Base-by-base conservation (phyloP, 2,329 filamentous ascomycete species). In the Huntiella abstrusa region DNA sequence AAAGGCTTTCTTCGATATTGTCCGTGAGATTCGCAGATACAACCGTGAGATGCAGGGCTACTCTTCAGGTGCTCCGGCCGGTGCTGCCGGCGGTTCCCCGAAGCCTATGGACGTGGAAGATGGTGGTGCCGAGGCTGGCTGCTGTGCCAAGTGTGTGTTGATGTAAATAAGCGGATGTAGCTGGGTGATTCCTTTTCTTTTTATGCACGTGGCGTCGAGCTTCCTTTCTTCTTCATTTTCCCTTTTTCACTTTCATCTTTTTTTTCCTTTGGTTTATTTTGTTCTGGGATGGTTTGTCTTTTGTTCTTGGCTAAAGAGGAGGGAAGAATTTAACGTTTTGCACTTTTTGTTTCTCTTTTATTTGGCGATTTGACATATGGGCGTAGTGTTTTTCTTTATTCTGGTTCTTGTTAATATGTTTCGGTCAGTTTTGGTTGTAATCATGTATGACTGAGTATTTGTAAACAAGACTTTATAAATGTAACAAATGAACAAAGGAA, bases 1-100 rank as follows among this genome's bases (percentile, higher is more conserved):
- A 65, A 87, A 92, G 66, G 86, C 88, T 47, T 98, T 98, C 68
- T 96, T 88, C 73, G 87, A 96, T 61, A 87, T 96, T 55, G 91
- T 98, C 49, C 82, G 91, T 61, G 91, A 96, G 63, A 98, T 98
- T 59, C 78, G 91, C 65, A 82, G 85, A 65, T 96, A 93, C 68
- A 96, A 98, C 76, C 88, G 91, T 62, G 88, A 96, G 60, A 92
- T 95, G 79, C 86, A 87, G 51, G 84, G 83, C 50, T 84, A 92
- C 64, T 77, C 80, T 39, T 76, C 78, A 49, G 76, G 72, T 51
- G 80, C 80, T 55, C 41, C 41, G 12, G 77, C 78, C 54, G 68
- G 74, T 56, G 68, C 71, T 51, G 67, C 77, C 51, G 75, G 76
- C 55, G 74, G 72, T 55, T 79, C 70, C 52, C 61, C 66, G 51